Evolutionary conservation across 129 eudicot species (phyloP), one percentile per base, ranked within the genome.

Genomic region (Pseudognaphalium luteoalbum): DNA sequence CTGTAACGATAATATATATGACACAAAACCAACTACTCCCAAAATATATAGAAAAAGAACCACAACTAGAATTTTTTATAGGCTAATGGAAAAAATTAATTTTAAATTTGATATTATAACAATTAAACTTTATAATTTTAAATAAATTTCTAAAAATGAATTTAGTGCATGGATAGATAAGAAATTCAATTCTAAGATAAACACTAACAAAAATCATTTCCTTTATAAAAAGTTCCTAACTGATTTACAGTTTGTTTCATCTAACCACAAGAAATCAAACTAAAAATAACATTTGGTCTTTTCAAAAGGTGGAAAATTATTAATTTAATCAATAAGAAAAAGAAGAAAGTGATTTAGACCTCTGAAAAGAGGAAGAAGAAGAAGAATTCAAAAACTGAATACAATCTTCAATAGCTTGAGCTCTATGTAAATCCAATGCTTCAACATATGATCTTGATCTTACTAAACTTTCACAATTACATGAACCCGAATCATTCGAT

Each of bases 381-480:
- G 89, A 85, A 71, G 88, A 85, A 79, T 86, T 77, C 85, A 89
- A 84, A 77, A 89, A 89, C 85, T 89, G 84, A 33, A 89, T 89
- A 68, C 95, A 89, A 28, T 86, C 95, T 68, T 89, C 89, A 42
- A 89, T 84, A 17, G 95, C 95, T 75, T 89, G 89, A 67, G 95
- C 95, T 76, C 95, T 71, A 51, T 86, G 85, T 5, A 86, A 86
- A 82, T 89, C 95, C 9, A 86, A 69, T 0, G 87, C 63, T 77
- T 86, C 89, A 1, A 84, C 95, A 50, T 86, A 89, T 0, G 95
- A 89, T 41, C 83, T 50, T 52, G 95, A 89, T 72, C 89, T 80
- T 37, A 71, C 82, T 19, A 89, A 60, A 14, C 81, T 84, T 1
- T 65, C 39, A 34, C 35, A 56, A 42, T 58, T 57, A 25, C 70